phyloP scores from a whole-genome alignment of 257 asterid species.

The Ligustrum vulgare region DNA sequence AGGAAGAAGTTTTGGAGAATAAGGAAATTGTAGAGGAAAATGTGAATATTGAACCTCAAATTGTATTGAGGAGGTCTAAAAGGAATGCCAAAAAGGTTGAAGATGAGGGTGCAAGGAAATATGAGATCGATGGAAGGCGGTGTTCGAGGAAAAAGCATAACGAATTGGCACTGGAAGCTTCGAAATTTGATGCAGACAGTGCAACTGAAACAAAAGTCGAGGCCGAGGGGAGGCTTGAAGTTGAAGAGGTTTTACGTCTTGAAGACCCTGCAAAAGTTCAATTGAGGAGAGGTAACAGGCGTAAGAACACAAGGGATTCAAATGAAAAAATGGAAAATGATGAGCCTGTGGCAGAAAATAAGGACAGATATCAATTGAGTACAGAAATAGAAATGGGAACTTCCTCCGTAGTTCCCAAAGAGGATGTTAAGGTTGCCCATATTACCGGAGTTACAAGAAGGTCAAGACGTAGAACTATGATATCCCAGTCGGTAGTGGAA shows the following conservation, averaged over 20 bases:
- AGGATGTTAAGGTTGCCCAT: conserved; percentile 20
- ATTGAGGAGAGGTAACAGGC: conserved; percentile 35
- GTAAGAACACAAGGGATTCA: background rate
- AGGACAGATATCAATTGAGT: conserved; percentile 14
- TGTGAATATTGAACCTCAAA: conserved; percentile 23
- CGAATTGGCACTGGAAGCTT: conserved; percentile 22
- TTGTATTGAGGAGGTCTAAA: conserved; percentile 38
- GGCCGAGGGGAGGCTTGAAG: conserved; percentile 8
- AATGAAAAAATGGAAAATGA: conserved; percentile 10
- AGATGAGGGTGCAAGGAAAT: conserved; percentile 20
- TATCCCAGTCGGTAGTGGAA: conserved; percentile 8
- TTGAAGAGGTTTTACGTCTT: background rate
- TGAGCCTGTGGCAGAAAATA: conserved; percentile 20
- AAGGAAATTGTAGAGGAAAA: conserved; percentile 22
- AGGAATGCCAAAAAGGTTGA: conserved; percentile 32
- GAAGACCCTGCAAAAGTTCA: conserved; percentile 29
- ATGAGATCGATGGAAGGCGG: conserved; percentile 14
- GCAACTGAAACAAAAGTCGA: conserved; percentile 17
- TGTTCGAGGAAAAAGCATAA: conserved; percentile 18
- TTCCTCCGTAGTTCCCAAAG: conserved; percentile 21
- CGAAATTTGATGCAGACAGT: conserved; percentile 20
- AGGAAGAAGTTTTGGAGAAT: conserved; percentile 23
- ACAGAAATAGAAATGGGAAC: conserved; percentile 19
- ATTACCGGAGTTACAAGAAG: conserved; percentile 23
- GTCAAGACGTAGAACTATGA: conserved; percentile 25